Conservation (phyloP, 306 rosid genomes). For the Senna siamea region DNA sequence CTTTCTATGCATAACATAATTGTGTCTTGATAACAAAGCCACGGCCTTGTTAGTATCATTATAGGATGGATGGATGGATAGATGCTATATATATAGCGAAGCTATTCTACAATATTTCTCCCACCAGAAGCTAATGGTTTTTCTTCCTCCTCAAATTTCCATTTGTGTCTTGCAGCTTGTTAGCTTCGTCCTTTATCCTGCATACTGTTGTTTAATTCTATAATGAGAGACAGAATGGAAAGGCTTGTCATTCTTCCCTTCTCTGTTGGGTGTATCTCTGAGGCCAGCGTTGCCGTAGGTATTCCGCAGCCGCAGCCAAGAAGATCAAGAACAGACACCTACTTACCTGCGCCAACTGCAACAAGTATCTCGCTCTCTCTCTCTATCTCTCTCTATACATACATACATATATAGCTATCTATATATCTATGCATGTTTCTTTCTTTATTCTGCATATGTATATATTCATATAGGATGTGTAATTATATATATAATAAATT, state of each 20-base stretch:
- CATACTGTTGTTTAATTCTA: too few species aligned
- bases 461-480: background rate
- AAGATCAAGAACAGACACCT: conserved; percentile 59
- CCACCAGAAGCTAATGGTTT: too few species aligned
- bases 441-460: background rate
- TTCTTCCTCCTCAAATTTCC: background rate
- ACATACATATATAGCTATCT: too few species aligned
- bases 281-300: conserved; percentile 82
- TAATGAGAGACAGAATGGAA: conserved; percentile 86
- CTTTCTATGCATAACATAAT: conserved; percentile 51
- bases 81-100: background rate
- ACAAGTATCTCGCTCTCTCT: conserved; percentile 50
- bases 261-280: conserved; percentile 85
- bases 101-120: background rate
- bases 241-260: conserved; percentile 93
- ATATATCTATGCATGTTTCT: too few species aligned
- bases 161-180: background rate
- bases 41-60: background rate
- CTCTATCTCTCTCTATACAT: too few species aligned
- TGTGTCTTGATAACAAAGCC: conserved; percentile 8
- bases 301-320: conserved; percentile 49
- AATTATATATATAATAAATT: background rate
- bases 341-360: conserved; percentile 48
- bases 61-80: background rate
- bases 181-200: background rate